Base-by-base conservation (phyloP, 202 grass and related monocot genomes). In the Carex arenaria region DNA sequence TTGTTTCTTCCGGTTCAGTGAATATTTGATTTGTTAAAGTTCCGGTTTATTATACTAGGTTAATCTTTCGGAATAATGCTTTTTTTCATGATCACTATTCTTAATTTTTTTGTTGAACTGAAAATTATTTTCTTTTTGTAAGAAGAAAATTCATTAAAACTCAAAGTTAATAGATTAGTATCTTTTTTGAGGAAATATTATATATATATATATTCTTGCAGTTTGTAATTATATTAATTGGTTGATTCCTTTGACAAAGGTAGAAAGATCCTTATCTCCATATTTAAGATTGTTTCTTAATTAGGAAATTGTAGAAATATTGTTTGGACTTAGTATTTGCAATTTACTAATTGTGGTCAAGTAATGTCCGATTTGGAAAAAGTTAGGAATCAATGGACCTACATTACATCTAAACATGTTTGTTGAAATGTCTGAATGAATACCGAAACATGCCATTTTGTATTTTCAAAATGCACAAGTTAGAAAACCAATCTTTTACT, bases 391-490 rank as follows among this genome's bases (percentile, higher is more conserved):
- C 43, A 47, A 26, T 26, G 7, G 10, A 49, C 3, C 1, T 49
- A 9, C 68, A 22, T 72, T 51, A 72, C 31, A 19, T 19, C 42
- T 47, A 22, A 72, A 23, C 10, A 9, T 72, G 68, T 49, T 72
- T 72, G 68, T 72, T 47, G 68, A 72, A 72, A 51, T 72, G 42
- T 72, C 67, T 47, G 40, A 71, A 72, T 15, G n/a, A 42, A 40
- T 68, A 68, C 42, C 26, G 42, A 45, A 72, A 12, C 13, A 2
- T 26, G 42, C 2, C 19, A 20, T 40, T 45, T 47, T 71, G 6
- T 47, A 43, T 2, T 47, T 47, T 71, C 19, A 34, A 65, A 30
- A 65, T 65, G 2, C n/a, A 65, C 13, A 42, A 10, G 31, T 67
- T 40, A 9, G 7, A 38, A 36, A 67, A 45, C 38, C 6, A 19